Evolutionary conservation across 805 yeast genomes (phyloP), one percentile per base, ranked within the genome.

Genomic region (Wickerhamiella azymoides): DNA sequence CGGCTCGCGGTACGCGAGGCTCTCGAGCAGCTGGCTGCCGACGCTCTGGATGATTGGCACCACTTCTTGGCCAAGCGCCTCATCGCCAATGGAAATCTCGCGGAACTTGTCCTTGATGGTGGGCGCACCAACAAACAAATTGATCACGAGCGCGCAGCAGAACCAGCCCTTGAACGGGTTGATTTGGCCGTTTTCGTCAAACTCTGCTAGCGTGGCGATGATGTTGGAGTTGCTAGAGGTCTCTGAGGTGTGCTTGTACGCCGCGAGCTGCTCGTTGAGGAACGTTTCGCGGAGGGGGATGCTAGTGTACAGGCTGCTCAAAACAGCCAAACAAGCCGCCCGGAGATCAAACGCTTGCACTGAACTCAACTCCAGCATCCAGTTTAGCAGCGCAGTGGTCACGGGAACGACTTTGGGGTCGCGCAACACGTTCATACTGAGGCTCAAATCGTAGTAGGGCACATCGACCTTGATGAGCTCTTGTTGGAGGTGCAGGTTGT

Each of bases 151-250:
- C 3, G 77, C 72, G 2, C 82, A 67, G 0, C 95, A 76, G 62
- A 89, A 88, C 92, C 94, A 92, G 1, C 77, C 63, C 55, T 78
- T 76, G 58, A 86, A 92, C 0, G 99, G 96, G 53, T 92, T 89
- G 28, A 88, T 62, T 45, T 78, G 74, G 40, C 71, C 60, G 17
- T 77, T 80, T 2, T 78, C 74, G 52, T 88, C 89, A 55, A 82
- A 84, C 51, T 82, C 89, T 52, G 85, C 71, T 6, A 92, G 61
- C 0, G 81, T 73, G 21, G 76, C 66, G 47, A 92, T 77, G 1
- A 92, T 62, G 58, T 85, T 86, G 2, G 54, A 40, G 6, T 26
- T 40, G 21, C 35, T 52, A 39, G 26, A 5, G 18, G 36, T 48
- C 53, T n/a, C n/a, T n/a, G n/a, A n/a, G n/a, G n/a, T n/a, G n/a